These are phyloP conservation scores for Halophytophthora batemanensis DNA, from an alignment of 352 stramenopile genomes.

Conservation along the genomic window DNA sequence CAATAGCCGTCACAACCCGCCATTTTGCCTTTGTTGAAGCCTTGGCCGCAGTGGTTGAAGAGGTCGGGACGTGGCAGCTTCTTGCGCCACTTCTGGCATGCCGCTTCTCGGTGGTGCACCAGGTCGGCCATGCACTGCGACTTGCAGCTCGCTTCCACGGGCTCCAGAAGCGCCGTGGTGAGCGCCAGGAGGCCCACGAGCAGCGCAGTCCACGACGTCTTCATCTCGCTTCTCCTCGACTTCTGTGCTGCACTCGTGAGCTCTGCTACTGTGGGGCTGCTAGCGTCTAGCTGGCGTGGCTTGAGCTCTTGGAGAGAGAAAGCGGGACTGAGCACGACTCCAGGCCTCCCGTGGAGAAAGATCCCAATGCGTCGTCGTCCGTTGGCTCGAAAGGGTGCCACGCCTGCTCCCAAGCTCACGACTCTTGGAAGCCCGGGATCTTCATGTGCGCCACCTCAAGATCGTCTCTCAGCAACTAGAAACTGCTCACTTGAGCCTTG, in stretches of 20 bases:
- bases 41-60: conserved; percentile 49
- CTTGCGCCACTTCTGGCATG: conserved; percentile 41
- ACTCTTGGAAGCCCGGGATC: conserved; percentile 6
- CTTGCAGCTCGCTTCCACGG: conserved; percentile 18
- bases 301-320: conserved; percentile 6
- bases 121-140: conserved; percentile 40
- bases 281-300: neutral
- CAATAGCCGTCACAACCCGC: conserved; percentile 42
- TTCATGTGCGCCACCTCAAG: conserved; percentile 25
- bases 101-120: conserved; percentile 34
- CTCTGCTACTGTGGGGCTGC: no score
- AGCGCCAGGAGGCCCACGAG: conserved; percentile 12
- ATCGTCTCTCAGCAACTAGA: neutral
- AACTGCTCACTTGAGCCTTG: conserved; percentile 14
- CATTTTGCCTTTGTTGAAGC: conserved; percentile 35
- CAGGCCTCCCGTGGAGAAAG: no score
- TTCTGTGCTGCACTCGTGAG: conserved; percentile 3
- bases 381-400: neutral
- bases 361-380: neutral
- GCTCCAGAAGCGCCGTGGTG: conserved; percentile 4
- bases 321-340: conserved; percentile 9
- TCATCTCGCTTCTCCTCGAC: conserved; percentile 14
- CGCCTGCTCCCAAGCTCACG: conserved; percentile 10
- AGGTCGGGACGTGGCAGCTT: conserved; percentile 44
- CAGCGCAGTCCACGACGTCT: conserved; percentile 24